These are phyloP conservation scores for Apiospora arundinis DNA, from an alignment of 2,329 filamentous ascomycete species.

Conservation along the genomic window DNA sequence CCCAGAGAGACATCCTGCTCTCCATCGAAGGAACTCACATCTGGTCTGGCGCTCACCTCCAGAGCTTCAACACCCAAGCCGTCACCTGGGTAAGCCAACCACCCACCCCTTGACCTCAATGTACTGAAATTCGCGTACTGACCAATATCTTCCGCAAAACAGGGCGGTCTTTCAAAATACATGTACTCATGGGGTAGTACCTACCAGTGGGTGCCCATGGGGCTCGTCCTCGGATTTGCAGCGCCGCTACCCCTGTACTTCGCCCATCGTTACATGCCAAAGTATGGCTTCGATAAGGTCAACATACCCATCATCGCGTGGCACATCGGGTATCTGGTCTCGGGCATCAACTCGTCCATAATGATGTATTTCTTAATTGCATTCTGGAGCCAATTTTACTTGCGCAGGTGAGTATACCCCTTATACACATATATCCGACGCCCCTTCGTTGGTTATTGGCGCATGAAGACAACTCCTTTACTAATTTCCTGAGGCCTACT, in stretches of 20 bases:
- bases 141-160: constrained; percentile 33
- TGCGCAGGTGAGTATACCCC: constrained; percentile 37
- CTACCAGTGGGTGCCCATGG: constrained; percentile 44
- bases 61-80: constrained; percentile 44
- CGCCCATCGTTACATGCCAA: constrained; percentile 37
- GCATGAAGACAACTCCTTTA: neutral
- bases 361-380: constrained; percentile 36
- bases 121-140: neutral
- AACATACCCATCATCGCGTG: constrained; percentile 45
- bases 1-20: constrained; percentile 43
- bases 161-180: constrained; percentile 37
- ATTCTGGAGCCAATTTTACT: constrained; percentile 41
- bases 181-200: constrained; percentile 44
- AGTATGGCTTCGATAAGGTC: constrained; percentile 35
- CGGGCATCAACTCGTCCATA: constrained; percentile 45
- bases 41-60: constrained; percentile 47
- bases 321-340: constrained; percentile 40
- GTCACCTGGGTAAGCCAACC: constrained; percentile 10
- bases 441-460: neutral
- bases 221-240: constrained; percentile 45
- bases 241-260: constrained; percentile 44
- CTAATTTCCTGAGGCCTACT: neutral
- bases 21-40: constrained; percentile 46
- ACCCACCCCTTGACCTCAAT: neutral
- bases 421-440: too few species aligned